Evolutionary conservation across 345 rosid species (phyloP), one percentile per base, ranked within the genome.

Genomic region (Triadica sebifera): DNA sequence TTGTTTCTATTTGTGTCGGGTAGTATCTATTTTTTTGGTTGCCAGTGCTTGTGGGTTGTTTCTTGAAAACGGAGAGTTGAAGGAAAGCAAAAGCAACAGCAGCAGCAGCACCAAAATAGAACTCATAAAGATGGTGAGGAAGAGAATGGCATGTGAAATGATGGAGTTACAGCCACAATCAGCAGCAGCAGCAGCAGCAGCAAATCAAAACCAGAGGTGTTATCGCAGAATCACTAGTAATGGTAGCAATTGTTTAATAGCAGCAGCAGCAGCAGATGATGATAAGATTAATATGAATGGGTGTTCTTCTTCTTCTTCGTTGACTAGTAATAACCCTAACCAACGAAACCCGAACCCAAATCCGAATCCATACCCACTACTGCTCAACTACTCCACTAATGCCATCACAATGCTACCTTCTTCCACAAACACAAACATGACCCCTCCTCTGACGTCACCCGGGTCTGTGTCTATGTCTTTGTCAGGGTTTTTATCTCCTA

Each of bases 91-190:
- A 12, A 55, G 38, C 67, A 51, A 19, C 7, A 46, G 6, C 61
- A 38, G 38, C 6, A 51, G 8, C 25, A 6, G 12, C 24, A 68
- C 57, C 76, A 62, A 12, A 16, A 3, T 6, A 22, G 4, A 58
- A 8, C 37, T 46, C 12, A 69, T 70, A 47, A 86, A 77, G 80
- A 86, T 88, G 95, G 84, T 82, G 80, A 84, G 97, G 73, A 94
- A 95, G 81, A 81, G 99, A 74, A 80, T 88, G 89, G 98, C 97
- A 51, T 87, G 97, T 0, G 99, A 95, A 81, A 84, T 91, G 90
- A 85, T 85, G 69, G 74, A 77, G 57, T 66, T 72, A 64, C 82
- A 62, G 47, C 71, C 73, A 63, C 56, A 67, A 3, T 7, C 25
- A n/a, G 59, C 61, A 29, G 34, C 34, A 29, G 34, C 34, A 29